Conservation (phyloP, 495 filamentous ascomycete genomes). For the Penicillium simplicissimum region DNA sequence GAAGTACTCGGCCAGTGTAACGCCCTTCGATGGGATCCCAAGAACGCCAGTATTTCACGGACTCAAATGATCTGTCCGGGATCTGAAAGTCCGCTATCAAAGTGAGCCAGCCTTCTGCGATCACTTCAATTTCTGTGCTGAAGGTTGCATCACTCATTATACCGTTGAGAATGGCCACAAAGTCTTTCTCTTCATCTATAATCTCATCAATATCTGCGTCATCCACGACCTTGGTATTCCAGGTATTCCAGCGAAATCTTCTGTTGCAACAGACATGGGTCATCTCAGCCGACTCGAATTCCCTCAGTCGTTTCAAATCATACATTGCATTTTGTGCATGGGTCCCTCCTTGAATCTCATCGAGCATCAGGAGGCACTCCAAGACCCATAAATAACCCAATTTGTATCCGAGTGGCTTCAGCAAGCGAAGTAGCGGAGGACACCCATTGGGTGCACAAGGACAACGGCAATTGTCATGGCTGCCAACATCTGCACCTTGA, state of each 20-base stretch:
- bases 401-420: background rate
- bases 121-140: background rate
- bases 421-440: background rate
- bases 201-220: conserved; percentile 5
- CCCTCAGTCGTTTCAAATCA: background rate
- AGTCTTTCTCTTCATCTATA: conserved; percentile 1
- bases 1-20: background rate
- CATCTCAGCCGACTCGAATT: background rate
- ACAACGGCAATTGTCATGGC: background rate
- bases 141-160: background rate
- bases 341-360: background rate
- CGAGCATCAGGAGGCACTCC: background rate
- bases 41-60: background rate
- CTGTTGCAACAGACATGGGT: conserved; percentile 1
- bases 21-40: background rate
- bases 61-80: no score
- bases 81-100: background rate
- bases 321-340: background rate
- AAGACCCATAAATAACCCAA: background rate
- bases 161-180: background rate
- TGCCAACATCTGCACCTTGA: background rate
- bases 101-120: background rate
- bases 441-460: background rate
- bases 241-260: no score
- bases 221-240: background rate